phyloP scores from a whole-genome alignment of 306 rosid species.

The Cucumis hystrix region DNA sequence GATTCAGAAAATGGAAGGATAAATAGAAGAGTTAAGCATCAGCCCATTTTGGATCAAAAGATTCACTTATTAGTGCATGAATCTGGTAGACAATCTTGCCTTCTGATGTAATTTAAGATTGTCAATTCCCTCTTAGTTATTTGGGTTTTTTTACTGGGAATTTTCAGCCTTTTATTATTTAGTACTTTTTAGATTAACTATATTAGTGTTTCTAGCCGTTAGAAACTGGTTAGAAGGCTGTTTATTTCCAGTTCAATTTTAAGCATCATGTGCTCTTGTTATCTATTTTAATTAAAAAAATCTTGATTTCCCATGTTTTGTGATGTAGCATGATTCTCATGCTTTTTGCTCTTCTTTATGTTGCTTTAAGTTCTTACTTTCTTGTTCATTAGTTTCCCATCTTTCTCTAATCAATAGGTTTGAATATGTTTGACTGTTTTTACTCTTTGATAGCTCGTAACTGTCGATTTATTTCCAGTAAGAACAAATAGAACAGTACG shows the following conservation, averaged over 20 bases:
- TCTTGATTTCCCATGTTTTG: neutral
- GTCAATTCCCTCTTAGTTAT: neutral
- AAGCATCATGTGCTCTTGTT: neutral
- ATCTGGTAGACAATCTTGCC: neutral
- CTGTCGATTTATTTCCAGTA: no score
- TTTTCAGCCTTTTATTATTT: neutral
- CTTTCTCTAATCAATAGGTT: no score
- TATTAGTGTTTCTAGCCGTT: neutral
- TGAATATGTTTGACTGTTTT: no score
- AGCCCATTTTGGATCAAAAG: neutral
- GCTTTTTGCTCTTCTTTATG: no score
- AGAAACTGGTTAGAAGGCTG: neutral
- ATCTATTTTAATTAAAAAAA: neutral
- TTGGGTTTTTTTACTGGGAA: neutral
- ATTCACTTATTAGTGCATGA: neutral
- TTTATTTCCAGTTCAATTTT: neutral
- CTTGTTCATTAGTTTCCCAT: no score
- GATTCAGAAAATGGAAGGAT: neutral
- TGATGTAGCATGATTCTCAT: neutral
- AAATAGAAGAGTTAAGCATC: neutral
- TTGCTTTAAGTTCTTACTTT: no score
- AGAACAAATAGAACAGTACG: no score
- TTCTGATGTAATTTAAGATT: neutral
- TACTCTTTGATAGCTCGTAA: no score
- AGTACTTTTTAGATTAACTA: neutral